Conservation (phyloP, 148 eudicot species). For the Linanthus parryae region DNA sequence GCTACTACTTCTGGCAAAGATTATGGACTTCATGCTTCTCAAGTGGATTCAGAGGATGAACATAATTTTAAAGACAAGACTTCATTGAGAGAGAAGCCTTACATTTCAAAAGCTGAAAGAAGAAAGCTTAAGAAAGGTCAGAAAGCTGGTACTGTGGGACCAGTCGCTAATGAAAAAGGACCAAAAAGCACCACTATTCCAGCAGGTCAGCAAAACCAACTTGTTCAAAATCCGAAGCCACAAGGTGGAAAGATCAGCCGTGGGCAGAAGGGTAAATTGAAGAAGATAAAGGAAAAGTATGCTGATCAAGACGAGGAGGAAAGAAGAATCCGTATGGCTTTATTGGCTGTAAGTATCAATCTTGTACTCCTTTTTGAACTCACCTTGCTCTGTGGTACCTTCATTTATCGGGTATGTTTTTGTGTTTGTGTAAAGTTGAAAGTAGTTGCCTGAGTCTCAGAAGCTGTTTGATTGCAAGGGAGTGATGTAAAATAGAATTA, state of each 20-base stretch:
- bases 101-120: conserved; percentile 87
- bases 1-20: conserved; percentile 41
- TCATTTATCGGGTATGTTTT: too few species aligned
- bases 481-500: too few species aligned
- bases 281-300: conserved; percentile 96
- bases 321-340: conserved; percentile 85
- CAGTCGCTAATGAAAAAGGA: conserved; percentile 23
- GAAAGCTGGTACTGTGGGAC: conserved; percentile 32
- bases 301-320: conserved; percentile 98
- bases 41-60: conserved; percentile 26
- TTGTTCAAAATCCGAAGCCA: conserved; percentile 24
- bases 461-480: too few species aligned
- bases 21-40: conserved; percentile 41
- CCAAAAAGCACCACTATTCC: conserved; percentile 23
- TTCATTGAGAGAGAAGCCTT: conserved; percentile 62
- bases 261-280: conserved; percentile 90
- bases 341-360: conserved; percentile 70
- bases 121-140: conserved; percentile 83
- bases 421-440: too few species aligned
- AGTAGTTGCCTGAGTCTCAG: too few species aligned
- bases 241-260: conserved; percentile 70
- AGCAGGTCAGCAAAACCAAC: conserved; percentile 36
- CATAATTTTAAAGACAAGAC: conserved; percentile 30
- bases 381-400: too few species aligned
- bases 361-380: too few species aligned